A percentile compares a stretch with the other conserved stretches of the same genome.
Conservation (phyloP, 2,329 filamentous ascomycete species). For the Phoma sp. region DNA sequence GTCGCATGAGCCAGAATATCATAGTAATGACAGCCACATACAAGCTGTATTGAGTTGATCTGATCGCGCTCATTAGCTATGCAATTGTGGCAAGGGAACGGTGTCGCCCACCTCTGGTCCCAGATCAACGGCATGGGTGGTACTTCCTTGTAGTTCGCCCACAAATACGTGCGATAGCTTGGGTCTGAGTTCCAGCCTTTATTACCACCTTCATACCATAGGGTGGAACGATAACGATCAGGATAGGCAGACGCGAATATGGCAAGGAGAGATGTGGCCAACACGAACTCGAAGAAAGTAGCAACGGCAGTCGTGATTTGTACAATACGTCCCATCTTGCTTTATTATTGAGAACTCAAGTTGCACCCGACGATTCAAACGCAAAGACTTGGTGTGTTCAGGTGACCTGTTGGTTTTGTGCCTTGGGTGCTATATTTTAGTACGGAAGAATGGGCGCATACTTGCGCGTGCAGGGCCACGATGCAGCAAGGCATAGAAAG, state of each 20-base stretch:
- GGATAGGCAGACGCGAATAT: constrained; percentile 19
- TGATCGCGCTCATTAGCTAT: background rate
- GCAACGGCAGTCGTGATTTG: background rate
- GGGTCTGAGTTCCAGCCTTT: constrained; percentile 28
- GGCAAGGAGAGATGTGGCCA: constrained; percentile 14
- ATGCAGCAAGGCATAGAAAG: background rate
- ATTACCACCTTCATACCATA: constrained; percentile 21
- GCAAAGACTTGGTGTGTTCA: background rate
- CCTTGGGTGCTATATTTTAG: background rate
- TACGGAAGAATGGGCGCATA: background rate
- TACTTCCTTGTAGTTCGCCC: constrained; percentile 26
- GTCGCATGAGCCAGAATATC: constrained; percentile 19
- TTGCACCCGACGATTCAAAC: background rate
- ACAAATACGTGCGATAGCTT: constrained; percentile 22
- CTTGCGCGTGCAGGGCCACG: background rate
- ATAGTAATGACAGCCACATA: constrained; percentile 16
- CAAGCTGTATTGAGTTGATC: constrained; percentile 19
- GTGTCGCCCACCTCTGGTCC: constrained; percentile 22
- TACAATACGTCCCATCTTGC: background rate
- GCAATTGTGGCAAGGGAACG: no score
- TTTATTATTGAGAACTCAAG: background rate
- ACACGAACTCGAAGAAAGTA: constrained; percentile 12
- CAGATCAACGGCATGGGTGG: constrained; percentile 25
- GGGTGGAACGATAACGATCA: constrained; percentile 10
- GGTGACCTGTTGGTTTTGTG: background rate